Percentiles rank a stretch among this genome's conserved stretches.
Evolutionary conservation across 1,284 basidiomycete genomes (phyloP).

Genomic region (Sporisorium sorghi): DNA sequence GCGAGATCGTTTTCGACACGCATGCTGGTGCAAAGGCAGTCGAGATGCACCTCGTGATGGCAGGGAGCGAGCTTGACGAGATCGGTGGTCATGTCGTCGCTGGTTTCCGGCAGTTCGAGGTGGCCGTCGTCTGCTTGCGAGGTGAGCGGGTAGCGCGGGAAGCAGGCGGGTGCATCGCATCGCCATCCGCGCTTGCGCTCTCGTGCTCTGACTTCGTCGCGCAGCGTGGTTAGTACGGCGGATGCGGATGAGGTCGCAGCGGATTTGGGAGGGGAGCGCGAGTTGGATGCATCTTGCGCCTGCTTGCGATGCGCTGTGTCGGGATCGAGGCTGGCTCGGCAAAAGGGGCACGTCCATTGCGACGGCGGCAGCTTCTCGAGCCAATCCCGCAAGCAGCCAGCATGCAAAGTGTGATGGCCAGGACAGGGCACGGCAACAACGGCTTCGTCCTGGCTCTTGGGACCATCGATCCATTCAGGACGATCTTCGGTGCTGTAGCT

Average conservation of each 20-base stretch:
- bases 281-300: constrained; percentile 1
- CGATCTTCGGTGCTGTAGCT: constrained; percentile 59
- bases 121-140: constrained; percentile 20
- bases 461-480: constrained; percentile 60
- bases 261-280: constrained; percentile 9
- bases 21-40: constrained; percentile 62
- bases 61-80: constrained; percentile 59
- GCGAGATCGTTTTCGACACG: constrained; percentile 48
- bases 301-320: constrained; percentile 1
- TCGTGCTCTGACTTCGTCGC: constrained; percentile 56
- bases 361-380: constrained; percentile 55
- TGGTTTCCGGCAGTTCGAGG: constrained; percentile 35
- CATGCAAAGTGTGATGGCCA: constrained; percentile 65
- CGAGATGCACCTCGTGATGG: constrained; percentile 62
- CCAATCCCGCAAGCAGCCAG: constrained; percentile 61
- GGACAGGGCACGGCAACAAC: constrained; percentile 64
- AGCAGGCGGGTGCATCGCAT: constrained; percentile 63
- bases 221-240: constrained; percentile 27
- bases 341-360: constrained; percentile 67
- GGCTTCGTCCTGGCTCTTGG: constrained; percentile 51
- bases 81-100: constrained; percentile 36
- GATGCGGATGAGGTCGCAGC: neutral
- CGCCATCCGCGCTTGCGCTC: constrained; percentile 57
- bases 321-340: constrained; percentile 48
- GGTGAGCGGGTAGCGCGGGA: constrained; percentile 52